A percentile compares a stretch with the other conserved stretches of the same genome.
Evolutionary conservation across 768 basidiomycete species (phyloP).

Genomic region (Obba rivulosa): DNA sequence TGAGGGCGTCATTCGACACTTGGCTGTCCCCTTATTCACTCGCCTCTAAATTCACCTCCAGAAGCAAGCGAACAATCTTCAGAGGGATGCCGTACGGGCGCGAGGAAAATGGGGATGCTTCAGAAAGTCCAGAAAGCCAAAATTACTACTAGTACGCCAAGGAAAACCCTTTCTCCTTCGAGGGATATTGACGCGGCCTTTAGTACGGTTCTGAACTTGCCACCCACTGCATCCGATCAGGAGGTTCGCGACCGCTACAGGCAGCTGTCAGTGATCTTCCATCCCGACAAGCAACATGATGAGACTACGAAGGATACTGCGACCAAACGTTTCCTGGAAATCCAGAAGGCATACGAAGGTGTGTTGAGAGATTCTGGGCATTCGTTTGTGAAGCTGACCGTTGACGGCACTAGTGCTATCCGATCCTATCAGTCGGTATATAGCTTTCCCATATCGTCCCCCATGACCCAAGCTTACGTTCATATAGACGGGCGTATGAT

Average conservation of each 20-base stretch:
- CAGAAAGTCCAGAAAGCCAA: too few relatives aligned
- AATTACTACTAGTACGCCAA: slow-evolving; percentile 9
- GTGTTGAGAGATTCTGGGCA: slow-evolving; percentile 9
- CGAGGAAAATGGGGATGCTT: too few relatives aligned
- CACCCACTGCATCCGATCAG: slow-evolving; percentile 51
- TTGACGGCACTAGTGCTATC: slow-evolving; percentile 43
- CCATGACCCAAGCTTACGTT: slow-evolving; percentile 4
- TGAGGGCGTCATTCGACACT: too few relatives aligned
- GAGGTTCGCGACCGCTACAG: slow-evolving; percentile 76
- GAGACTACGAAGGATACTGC: slow-evolving; percentile 52
- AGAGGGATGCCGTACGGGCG: not conserved
- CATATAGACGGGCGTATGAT: slow-evolving; percentile 66
- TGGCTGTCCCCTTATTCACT: not conserved
- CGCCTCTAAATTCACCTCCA: not conserved
- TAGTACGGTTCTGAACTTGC: slow-evolving; percentile 69
- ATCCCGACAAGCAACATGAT: slow-evolving; percentile 79
- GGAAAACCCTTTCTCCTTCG: too few relatives aligned
- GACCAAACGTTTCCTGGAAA: slow-evolving; percentile 60
- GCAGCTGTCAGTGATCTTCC: slow-evolving; percentile 68
- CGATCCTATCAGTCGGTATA: slow-evolving; percentile 65
- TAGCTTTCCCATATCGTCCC: slow-evolving; percentile 5
- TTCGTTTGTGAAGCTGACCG: not conserved
- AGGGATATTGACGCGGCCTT: not conserved
- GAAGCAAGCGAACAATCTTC: not conserved
- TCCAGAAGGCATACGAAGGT: slow-evolving; percentile 85